These are phyloP conservation scores for Nicotiana otophora DNA, from an alignment of 257 asterid species.

Conservation along the genomic window DNA sequence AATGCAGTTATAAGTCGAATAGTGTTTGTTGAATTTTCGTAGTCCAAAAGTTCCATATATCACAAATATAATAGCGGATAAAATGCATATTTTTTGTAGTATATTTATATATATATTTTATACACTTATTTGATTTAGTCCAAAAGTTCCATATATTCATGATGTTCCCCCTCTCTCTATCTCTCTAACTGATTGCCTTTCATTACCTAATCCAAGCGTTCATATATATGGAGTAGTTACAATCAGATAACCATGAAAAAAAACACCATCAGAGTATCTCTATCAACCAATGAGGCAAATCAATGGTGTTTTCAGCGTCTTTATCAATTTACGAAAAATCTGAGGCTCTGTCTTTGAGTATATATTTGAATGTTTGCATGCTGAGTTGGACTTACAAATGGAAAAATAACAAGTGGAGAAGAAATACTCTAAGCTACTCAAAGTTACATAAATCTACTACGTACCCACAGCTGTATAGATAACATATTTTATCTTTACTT, in stretches of 20 bases:
- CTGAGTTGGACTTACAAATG: conserved; percentile 3
- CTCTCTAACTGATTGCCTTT: background rate
- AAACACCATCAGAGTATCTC: background rate
- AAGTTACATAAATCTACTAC: background rate
- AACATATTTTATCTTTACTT: background rate
- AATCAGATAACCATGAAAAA: background rate
- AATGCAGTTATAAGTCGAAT: background rate
- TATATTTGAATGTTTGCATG: background rate
- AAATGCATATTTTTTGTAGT: too few species aligned
- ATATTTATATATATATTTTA: too few species aligned
- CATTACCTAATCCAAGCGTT: background rate
- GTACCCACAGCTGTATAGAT: conserved; percentile 7
- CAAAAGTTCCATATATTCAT: too few species aligned
- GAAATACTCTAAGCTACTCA: conserved; percentile 10
- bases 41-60: too few species aligned
- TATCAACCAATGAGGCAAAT: background rate
- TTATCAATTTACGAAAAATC: background rate
- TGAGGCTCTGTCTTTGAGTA: background rate
- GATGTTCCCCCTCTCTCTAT: too few species aligned
- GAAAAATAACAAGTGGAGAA: conserved; percentile 6
- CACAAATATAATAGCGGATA: too few species aligned
- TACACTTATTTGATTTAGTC: too few species aligned
- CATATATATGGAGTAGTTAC: background rate
- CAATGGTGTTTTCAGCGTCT: background rate
- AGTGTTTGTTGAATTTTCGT: too few species aligned